A percentile compares a stretch with the other conserved stretches of the same genome.
Evolutionary conservation across 768 basidiomycete genomes (phyloP).

Genomic region (Phlebiopsis gigantea): DNA sequence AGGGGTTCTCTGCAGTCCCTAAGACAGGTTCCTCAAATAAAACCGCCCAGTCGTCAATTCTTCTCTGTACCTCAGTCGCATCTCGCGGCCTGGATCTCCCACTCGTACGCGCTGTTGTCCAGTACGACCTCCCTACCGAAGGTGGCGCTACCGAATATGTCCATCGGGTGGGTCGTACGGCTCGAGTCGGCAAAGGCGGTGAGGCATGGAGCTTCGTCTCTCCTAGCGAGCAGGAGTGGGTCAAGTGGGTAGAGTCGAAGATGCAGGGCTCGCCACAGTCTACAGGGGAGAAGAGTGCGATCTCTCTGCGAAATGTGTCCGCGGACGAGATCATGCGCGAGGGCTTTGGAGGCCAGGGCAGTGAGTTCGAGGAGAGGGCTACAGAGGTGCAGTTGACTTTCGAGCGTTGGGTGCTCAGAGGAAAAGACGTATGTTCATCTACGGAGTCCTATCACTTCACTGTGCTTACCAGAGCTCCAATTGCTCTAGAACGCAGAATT

Average conservation of each 20-base stretch:
- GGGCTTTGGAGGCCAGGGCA: slow-evolving; percentile 83
- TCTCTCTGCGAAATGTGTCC: slow-evolving; percentile 51
- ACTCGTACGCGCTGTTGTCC: slow-evolving; percentile 88
- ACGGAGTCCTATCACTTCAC: background rate
- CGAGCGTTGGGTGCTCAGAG: slow-evolving; percentile 84
- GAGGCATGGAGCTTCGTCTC: slow-evolving; percentile 93
- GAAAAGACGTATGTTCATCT: slow-evolving; percentile 53
- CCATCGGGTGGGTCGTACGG: slow-evolving; percentile 94
- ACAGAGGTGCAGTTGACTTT: slow-evolving; percentile 95
- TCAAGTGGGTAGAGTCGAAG: slow-evolving; percentile 79
- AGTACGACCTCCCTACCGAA: slow-evolving; percentile 97
- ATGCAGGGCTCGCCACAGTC: slow-evolving; percentile 54
- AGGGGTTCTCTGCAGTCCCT: slow-evolving; percentile 59
- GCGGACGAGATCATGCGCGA: slow-evolving; percentile 67
- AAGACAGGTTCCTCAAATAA: slow-evolving; percentile 22
- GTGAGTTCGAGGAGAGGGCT: slow-evolving; percentile 82
- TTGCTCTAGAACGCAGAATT: slow-evolving; percentile 59
- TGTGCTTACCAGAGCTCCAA: too few relatives aligned
- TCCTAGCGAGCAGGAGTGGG: slow-evolving; percentile 86
- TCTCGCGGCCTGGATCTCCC: slow-evolving; percentile 97
- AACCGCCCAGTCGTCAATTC: slow-evolving; percentile 52
- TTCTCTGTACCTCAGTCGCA: slow-evolving; percentile 95
- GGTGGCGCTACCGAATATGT: slow-evolving; percentile 95
- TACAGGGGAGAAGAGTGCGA: slow-evolving; percentile 28
- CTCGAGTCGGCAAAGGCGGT: slow-evolving; percentile 91